phyloP scores from a whole-genome alignment of 345 rosid species.

The Murraya paniculata region DNA sequence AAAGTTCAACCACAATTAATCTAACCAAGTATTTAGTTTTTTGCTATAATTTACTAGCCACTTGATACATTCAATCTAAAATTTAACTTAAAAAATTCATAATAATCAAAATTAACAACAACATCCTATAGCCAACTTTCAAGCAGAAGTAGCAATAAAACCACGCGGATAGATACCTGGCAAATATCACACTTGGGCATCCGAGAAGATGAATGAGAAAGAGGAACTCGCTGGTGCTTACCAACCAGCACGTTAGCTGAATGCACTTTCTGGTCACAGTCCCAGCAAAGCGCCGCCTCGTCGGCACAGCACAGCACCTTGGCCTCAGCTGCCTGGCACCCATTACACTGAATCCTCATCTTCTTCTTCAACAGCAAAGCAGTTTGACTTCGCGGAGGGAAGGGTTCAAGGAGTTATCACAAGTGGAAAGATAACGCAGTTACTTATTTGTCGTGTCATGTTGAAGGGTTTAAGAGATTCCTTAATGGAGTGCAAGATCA shows the following conservation, averaged over 20 bases:
- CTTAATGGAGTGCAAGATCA: background rate
- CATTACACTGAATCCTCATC: constrained; percentile 40
- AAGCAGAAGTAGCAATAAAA: background rate
- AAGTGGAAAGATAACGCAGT: background rate
- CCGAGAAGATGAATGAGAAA: constrained; percentile 17
- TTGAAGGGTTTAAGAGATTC: background rate
- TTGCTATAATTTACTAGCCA: background rate
- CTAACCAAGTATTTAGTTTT: background rate
- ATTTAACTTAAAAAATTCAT: background rate
- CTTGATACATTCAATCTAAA: background rate
- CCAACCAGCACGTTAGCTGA: constrained; percentile 33
- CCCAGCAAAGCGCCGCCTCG: constrained; percentile 41
- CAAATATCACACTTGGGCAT: constrained; percentile 38
- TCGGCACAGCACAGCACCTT: constrained; percentile 40
- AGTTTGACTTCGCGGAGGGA: background rate
- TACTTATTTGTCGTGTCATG: background rate
- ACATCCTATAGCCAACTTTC: background rate
- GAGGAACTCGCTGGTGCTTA: constrained; percentile 30
- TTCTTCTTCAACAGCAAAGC: background rate
- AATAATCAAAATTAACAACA: background rate
- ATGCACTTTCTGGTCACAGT: constrained; percentile 38
- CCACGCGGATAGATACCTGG: constrained; percentile 12
- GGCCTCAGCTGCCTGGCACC: constrained; percentile 42
- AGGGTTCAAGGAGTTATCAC: background rate
- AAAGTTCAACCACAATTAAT: background rate